phyloP scores from a whole-genome alignment of 768 basidiomycete genomes.

The Phanerodontia chrysosporium region DNA sequence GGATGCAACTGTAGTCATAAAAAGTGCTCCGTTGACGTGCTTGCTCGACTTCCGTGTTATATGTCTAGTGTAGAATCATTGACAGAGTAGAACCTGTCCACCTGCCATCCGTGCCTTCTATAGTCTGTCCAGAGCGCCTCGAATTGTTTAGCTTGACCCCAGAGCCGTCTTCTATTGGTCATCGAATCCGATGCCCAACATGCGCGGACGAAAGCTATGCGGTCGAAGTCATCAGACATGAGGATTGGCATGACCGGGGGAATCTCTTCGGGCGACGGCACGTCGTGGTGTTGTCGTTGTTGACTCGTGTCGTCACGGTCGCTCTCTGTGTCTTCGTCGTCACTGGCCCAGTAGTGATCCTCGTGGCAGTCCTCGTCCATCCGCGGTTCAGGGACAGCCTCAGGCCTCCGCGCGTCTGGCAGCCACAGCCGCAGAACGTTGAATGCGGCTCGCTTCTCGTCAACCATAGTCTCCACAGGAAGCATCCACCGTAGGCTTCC shows the following conservation, averaged over 20 bases:
- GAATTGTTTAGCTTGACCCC: slow-evolving; percentile 2
- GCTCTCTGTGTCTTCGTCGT: neutral
- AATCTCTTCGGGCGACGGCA: neutral
- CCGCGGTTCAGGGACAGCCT: neutral
- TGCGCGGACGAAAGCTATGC: slow-evolving; percentile 1
- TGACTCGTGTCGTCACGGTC: too few species aligned
- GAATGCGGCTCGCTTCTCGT: neutral
- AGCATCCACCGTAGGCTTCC: neutral
- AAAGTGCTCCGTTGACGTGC: too few species aligned
- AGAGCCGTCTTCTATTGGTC: neutral
- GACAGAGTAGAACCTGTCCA: neutral
- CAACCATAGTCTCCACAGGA: neutral
- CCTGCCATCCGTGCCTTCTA: neutral
- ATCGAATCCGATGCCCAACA: slow-evolving; percentile 5
- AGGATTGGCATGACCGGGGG: neutral
- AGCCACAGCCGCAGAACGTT: neutral
- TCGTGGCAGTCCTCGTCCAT: neutral
- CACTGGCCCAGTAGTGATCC: neutral
- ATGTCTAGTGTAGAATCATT: neutral
- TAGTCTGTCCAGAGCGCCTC: neutral
- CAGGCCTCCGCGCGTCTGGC: neutral
- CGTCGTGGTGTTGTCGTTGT: too few species aligned
- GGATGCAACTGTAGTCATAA: too few species aligned
- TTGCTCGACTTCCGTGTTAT: neutral
- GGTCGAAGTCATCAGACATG: neutral